Evolutionary conservation across 2,329 filamentous ascomycete genomes (phyloP), one percentile per base, ranked within the genome.

Genomic region (Diplodia scrobiculata): DNA sequence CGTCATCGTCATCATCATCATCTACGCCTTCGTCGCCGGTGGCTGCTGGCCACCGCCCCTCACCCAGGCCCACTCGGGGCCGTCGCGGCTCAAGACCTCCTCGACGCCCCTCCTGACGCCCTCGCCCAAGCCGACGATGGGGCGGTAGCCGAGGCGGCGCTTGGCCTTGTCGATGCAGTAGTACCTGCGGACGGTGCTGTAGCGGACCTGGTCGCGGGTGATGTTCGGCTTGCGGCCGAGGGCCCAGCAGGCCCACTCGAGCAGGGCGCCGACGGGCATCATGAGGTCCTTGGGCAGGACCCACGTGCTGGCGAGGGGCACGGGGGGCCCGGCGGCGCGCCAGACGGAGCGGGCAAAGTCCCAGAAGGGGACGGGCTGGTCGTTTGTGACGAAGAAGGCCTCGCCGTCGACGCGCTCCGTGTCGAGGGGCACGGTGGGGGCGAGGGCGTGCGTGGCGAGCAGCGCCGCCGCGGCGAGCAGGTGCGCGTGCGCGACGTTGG

Each of bases 131-230:
- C 81, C 80, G 63, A 90, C 87, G 64, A 91, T 77, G 2, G 90
- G 90, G 75, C 79, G 76, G 77, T 93, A 93, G 2, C 88, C 88
- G 65, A 93, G 79, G 70, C 89, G 81, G 71, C 76, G 81, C 82
- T 87, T 90, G 66, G 90, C 90, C 84, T 93, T 93, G 67, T 81
- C 80, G 74, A 92, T 91, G 78, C 87, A 87, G 78, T 90, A 92
- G 79, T 92, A 93, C 66, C 90, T 83, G 66, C 87, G 90, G 87
- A 92, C 90, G 75, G 85, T 88, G 73, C 86, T 87, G 76, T 89
- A 91, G 70, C 84, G 80, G 68, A 90, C 80, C 70, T 82, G 78
- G 66, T 78, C 76, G 67, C 78, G 70, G 11, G 79, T 81, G 70
- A 83, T 65, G 58, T 80, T 82, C 17, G 81, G 81, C 69, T 76